phyloP scores from a whole-genome alignment of 306 rosid genomes.

The Mimosa bimucronata region DNA sequence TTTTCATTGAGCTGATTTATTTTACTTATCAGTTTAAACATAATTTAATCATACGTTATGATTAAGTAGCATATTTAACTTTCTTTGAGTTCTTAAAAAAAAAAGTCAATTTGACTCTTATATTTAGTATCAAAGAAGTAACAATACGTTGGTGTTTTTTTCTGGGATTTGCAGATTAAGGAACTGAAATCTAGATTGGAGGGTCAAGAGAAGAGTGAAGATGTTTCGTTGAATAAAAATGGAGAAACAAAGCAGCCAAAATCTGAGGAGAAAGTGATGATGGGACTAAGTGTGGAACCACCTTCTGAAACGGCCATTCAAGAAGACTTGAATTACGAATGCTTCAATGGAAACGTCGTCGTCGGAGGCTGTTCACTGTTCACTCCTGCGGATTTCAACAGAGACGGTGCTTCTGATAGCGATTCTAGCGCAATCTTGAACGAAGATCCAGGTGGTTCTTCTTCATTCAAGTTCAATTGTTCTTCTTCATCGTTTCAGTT shows the following conservation, averaged over 20 bases:
- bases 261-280: conserved; percentile 37
- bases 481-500: conserved; percentile 53
- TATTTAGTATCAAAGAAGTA: too few relatives aligned
- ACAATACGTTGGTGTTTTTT: too few relatives aligned
- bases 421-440: conserved; percentile 92
- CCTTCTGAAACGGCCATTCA: conserved; percentile 44
- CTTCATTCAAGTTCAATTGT: background rate
- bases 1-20: too few relatives aligned
- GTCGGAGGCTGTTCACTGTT: conserved; percentile 44
- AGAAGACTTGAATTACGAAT: conserved; percentile 49
- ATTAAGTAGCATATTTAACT: too few relatives aligned
- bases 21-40: too few relatives aligned
- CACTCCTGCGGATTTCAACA: conserved; percentile 47
- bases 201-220: conserved; percentile 51
- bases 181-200: conserved; percentile 72
- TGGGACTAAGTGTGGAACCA: conserved; percentile 34
- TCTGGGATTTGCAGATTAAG: conserved; percentile 68
- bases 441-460: conserved; percentile 49
- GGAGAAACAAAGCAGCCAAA: conserved; percentile 56
- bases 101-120: too few relatives aligned
- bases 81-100: too few relatives aligned
- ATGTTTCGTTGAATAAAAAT: conserved; percentile 60
- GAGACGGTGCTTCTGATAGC: conserved; percentile 92
- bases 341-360: conserved; percentile 40
- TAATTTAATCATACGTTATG: too few relatives aligned